Percentiles rank a stretch among this genome's conserved stretches.
These are phyloP conservation scores for Sclerotinia nivalis DNA, from an alignment of 2,329 filamentous ascomycete species.

Conservation along the genomic window DNA sequence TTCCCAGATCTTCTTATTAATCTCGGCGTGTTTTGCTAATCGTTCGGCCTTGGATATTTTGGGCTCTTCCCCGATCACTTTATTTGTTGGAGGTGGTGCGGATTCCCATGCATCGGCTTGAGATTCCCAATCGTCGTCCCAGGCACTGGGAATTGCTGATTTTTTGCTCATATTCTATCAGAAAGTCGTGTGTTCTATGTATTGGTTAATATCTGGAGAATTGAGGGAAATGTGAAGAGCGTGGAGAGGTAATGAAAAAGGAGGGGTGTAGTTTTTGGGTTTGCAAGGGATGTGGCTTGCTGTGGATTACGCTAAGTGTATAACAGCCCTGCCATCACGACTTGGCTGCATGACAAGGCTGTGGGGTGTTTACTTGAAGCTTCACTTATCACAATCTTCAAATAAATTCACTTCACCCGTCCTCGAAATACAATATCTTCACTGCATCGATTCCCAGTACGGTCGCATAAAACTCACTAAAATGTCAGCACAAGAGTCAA, in stretches of 20 bases:
- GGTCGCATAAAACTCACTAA: background rate
- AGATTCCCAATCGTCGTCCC: slow-evolving; percentile 86
- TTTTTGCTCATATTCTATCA: slow-evolving; percentile 42
- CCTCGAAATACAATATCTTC: background rate
- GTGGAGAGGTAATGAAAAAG: slow-evolving; percentile 5
- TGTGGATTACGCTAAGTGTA: slow-evolving; percentile 1
- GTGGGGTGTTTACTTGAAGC: slow-evolving; percentile 5
- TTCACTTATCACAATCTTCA: background rate
- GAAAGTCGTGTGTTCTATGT: background rate
- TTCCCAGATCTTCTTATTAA: slow-evolving; percentile 85
- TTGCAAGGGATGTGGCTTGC: slow-evolving; percentile 6
- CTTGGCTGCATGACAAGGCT: slow-evolving; percentile 4
- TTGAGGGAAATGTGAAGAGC: slow-evolving; percentile 8
- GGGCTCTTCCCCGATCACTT: slow-evolving; percentile 33
- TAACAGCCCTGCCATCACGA: too few relatives aligned
- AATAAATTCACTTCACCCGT: background rate
- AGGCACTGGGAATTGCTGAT: slow-evolving; percentile 67
- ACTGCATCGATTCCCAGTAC: background rate
- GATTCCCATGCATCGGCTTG: slow-evolving; percentile 62
- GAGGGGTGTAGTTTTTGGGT: slow-evolving; percentile 17
- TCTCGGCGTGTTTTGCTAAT: slow-evolving; percentile 76
- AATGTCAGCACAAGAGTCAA: slow-evolving; percentile 17
- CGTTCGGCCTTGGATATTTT: slow-evolving; percentile 71
- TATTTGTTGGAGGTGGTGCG: slow-evolving; percentile 26
- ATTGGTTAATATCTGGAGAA: background rate